Conservation (phyloP, 1,284 basidiomycete genomes). For the Boletus semigastroideus region DNA sequence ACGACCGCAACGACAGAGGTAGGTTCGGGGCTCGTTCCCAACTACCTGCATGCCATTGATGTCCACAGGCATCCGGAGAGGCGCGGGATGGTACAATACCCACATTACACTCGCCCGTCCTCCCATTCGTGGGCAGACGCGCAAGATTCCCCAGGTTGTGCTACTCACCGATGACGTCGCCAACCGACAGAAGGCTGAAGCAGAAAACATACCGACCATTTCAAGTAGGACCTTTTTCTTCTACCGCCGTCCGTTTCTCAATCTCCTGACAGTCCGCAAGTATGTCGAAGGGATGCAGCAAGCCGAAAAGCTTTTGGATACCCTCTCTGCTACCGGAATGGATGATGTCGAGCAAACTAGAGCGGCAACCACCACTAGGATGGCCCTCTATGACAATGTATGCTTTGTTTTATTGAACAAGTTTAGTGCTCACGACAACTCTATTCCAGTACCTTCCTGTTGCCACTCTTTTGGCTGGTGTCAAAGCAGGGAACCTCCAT, state of each 20-base stretch:
- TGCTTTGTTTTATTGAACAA: slow-evolving; percentile 14
- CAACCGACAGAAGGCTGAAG: slow-evolving; percentile 76
- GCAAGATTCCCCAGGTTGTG: slow-evolving; percentile 61
- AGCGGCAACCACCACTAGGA: slow-evolving; percentile 50
- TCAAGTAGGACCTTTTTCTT: slow-evolving; percentile 48
- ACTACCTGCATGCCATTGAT: neutral
- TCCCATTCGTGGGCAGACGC: slow-evolving; percentile 48
- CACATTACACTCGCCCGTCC: slow-evolving; percentile 63
- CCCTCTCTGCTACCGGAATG: slow-evolving; percentile 69
- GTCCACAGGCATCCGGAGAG: slow-evolving; percentile 74
- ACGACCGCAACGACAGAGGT: slow-evolving; percentile 94
- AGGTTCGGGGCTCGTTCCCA: slow-evolving; percentile 10
- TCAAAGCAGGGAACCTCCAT: slow-evolving; percentile 82
- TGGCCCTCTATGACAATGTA: slow-evolving; percentile 79
- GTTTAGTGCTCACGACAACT: neutral
- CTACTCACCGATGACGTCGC: slow-evolving; percentile 89
- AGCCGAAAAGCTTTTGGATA: slow-evolving; percentile 69
- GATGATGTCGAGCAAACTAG: slow-evolving; percentile 62
- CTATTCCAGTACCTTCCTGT: slow-evolving; percentile 76
- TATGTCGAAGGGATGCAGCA: slow-evolving; percentile 79
- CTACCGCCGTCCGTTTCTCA: neutral
- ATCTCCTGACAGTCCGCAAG: slow-evolving; percentile 54
- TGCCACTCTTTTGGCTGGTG: slow-evolving; percentile 74
- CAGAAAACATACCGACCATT: slow-evolving; percentile 62
- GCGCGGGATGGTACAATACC: slow-evolving; percentile 80